These are phyloP conservation scores for Fusarium pilosicola DNA, from an alignment of 2,329 filamentous ascomycete species.

Conservation along the genomic window DNA sequence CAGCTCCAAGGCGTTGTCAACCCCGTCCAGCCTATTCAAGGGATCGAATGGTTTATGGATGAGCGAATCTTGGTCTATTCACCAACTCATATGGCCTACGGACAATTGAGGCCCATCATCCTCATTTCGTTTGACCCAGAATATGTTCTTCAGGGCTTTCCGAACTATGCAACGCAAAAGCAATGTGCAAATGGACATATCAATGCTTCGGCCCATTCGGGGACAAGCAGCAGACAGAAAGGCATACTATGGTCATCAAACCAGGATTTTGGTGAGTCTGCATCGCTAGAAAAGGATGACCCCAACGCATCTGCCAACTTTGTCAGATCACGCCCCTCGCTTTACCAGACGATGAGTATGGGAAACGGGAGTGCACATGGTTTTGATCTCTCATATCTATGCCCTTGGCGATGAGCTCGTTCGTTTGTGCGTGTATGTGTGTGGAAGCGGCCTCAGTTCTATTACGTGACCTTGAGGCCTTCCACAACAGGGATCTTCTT, in stretches of 20 bases:
- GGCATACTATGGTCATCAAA: neutral
- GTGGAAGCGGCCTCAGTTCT: neutral
- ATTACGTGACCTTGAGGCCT: conserved; percentile 16
- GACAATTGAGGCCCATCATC: conserved; percentile 33
- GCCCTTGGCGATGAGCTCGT: neutral
- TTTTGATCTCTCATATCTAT: conserved; percentile 27
- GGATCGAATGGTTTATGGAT: conserved; percentile 56
- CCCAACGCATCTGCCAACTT: neutral
- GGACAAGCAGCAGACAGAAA: neutral
- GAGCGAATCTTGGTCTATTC: conserved; percentile 60
- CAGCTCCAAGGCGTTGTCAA: conserved; percentile 53
- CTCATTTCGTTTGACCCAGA: conserved; percentile 47
- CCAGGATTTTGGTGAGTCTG: neutral
- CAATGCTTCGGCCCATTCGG: neutral
- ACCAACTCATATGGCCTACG: conserved; percentile 19
- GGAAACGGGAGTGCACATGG: conserved; percentile 32
- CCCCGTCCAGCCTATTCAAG: conserved; percentile 44
- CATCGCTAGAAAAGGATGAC: neutral
- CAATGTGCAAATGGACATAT: neutral
- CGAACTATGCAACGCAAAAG: conserved; percentile 5
- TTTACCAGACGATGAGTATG: conserved; percentile 32
- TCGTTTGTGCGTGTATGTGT: neutral
- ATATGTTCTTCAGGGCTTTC: conserved; percentile 36
- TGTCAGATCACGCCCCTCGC: conserved; percentile 7
- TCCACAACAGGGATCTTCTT: neutral